Evolutionary conservation across 179 eudicot species (phyloP), one percentile per base, ranked within the genome.

Genomic region (Nepenthes alata): DNA sequence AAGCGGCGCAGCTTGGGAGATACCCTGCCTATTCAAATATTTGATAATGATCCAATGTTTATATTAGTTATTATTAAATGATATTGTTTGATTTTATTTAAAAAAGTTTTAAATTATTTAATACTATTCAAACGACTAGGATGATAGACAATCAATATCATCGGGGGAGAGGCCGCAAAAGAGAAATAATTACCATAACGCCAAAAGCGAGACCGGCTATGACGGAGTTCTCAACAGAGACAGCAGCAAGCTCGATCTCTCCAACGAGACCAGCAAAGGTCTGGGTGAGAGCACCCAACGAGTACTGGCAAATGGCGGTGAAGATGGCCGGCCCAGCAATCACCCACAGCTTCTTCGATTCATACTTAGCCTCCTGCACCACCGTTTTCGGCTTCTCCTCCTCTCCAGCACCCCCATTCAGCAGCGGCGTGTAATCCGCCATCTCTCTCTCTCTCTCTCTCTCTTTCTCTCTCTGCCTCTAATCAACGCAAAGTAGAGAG

Each of bases 301-400:
- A 83, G 63, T 86, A 86, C 70, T 86, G 94, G 36, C 80, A 77
- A 35, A 86, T 47, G 0, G 86, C 73, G 0, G 88, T 86, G 64
- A 86, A 75, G 6, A 83, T 83, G 2, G 86, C 83, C 0, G 94
- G 94, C 0, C 94, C 94, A 11, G 89, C 88, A 12, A 86, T 65
- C 2, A 70, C 53, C 94, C 94, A 86, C n/a, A 86, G 71, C 67
- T 62, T 72, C 70, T 59, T 80, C 0, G 88, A 81, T 69, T 86
- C 94, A 5, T 52, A 7, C 2, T 58, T 44, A 48, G 78, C 83
- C 49, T 75, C 79, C 35, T 57, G 49, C 0, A 73, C 3, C 45
- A 2, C 37, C 37, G 35, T 39, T 14, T 4, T 4, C 35, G n/a
- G 16, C 36, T 14, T 11, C 10, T 12, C 11, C n/a, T 62, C 47